Percentiles rank a stretch among this genome's conserved stretches.
Conservation (phyloP, 805 yeast genomes). For the Kodamaea jinghongensis region DNA sequence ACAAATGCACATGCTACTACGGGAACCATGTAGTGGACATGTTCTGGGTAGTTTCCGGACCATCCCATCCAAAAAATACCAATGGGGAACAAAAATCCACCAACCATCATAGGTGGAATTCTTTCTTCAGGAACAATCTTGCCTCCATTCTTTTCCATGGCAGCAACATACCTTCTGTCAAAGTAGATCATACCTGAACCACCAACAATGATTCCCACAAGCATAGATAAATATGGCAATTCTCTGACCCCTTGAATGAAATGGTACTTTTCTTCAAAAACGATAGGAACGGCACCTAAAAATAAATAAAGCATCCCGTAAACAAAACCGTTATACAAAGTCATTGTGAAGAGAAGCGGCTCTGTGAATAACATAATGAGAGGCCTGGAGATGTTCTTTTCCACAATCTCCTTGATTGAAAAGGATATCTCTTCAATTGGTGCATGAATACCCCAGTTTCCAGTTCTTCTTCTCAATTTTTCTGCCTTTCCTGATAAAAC, state of each 20-base stretch:
- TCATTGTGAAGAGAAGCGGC: conserved; percentile 67
- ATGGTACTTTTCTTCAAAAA: conserved; percentile 57
- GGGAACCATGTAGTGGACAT: conserved; percentile 59
- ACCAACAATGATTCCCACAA: conserved; percentile 65
- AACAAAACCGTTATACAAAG: conserved; percentile 73
- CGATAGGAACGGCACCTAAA: conserved; percentile 70
- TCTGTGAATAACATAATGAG: conserved; percentile 62
- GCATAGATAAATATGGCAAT: conserved; percentile 76
- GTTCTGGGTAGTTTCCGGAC: conserved; percentile 73
- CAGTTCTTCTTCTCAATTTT: conserved; percentile 35
- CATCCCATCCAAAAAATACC: conserved; percentile 87
- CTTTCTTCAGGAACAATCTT: conserved; percentile 35
- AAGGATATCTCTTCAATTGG: conserved; percentile 36
- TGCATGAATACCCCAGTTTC: conserved; percentile 39
- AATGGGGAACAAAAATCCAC: conserved; percentile 66
- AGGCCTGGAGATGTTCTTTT: conserved; percentile 66
- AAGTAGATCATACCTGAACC: conserved; percentile 49
- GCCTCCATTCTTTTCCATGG: conserved; percentile 47
- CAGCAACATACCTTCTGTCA: conserved; percentile 47
- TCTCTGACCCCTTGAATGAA: conserved; percentile 56
- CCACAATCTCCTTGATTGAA: conserved; percentile 53
- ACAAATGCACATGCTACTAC: conserved; percentile 57
- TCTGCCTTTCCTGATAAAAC: conserved; percentile 34
- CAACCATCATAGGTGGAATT: conserved; percentile 66
- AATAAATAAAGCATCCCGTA: conserved; percentile 77